phyloP scores from a whole-genome alignment of 2,329 filamentous ascomycete genomes.

The Hypoxylon rubiginosum region DNA sequence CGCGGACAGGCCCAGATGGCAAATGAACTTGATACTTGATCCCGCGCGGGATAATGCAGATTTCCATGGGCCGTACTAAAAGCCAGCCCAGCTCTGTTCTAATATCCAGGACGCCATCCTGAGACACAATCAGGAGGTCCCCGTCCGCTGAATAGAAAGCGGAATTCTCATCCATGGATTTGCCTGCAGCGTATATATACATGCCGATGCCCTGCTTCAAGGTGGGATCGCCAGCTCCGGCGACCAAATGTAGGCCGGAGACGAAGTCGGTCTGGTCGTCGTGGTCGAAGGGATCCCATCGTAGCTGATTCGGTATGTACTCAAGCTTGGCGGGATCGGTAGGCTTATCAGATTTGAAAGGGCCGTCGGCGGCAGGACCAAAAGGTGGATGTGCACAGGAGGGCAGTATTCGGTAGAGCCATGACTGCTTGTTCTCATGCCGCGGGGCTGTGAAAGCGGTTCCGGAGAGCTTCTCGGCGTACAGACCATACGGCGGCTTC shows the following conservation, averaged over 20 bases:
- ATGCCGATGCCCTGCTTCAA: slow-evolving; percentile 79
- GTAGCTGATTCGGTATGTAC: slow-evolving; percentile 84
- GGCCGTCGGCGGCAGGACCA: slow-evolving; percentile 51
- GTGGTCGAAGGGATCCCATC: slow-evolving; percentile 85
- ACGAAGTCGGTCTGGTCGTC: slow-evolving; percentile 67
- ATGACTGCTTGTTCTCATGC: slow-evolving; percentile 70
- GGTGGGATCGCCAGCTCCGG: slow-evolving; percentile 79
- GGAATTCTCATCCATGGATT: slow-evolving; percentile 75
- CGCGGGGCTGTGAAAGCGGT: slow-evolving; percentile 72
- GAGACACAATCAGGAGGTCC: slow-evolving; percentile 76
- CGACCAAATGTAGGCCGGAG: slow-evolving; percentile 71
- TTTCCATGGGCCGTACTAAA: slow-evolving; percentile 75
- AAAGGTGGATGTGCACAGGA: slow-evolving; percentile 64
- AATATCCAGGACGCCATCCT: slow-evolving; percentile 75
- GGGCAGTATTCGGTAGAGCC: slow-evolving; percentile 71
- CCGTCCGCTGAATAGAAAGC: slow-evolving; percentile 84
- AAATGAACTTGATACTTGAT: slow-evolving; percentile 74
- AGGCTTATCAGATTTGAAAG: slow-evolving; percentile 62
- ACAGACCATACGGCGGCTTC: slow-evolving; percentile 76
- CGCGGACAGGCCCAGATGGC: slow-evolving; percentile 60
- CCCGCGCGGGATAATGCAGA: slow-evolving; percentile 75
- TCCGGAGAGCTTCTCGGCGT: slow-evolving; percentile 75
- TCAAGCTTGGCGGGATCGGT: slow-evolving; percentile 69
- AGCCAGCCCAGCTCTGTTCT: slow-evolving; percentile 76
- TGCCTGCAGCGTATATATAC: slow-evolving; percentile 78